Percentiles rank a stretch among this genome's conserved stretches.
Evolutionary conservation across 192 early-diverging fungal species (phyloP).

Genomic region (Pecoramyces ruminantium): DNA sequence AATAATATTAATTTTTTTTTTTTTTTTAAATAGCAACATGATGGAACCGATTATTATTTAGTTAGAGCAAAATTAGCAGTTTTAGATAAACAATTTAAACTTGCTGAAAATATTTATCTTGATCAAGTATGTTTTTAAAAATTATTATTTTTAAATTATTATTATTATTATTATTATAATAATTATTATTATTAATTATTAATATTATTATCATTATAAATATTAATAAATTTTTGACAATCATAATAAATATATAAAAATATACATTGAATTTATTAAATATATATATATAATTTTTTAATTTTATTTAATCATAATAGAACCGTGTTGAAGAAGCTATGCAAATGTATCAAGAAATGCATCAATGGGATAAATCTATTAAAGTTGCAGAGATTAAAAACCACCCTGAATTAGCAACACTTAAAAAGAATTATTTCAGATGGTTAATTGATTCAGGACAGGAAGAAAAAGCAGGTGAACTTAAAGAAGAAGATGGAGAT

Average conservation of each 20-base stretch:
- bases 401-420: constrained; percentile 34
- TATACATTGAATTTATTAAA: too few relatives aligned
- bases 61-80: constrained; percentile 30
- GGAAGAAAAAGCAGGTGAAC: constrained; percentile 35
- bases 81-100: constrained; percentile 41
- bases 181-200: too few relatives aligned
- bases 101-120: constrained; percentile 36
- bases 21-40: not conserved
- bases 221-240: too few relatives aligned
- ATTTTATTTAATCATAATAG: constrained; percentile 3
- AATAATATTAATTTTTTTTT: too few relatives aligned
- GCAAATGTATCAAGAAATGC: constrained; percentile 50
- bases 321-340: constrained; percentile 46
- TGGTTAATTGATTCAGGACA: constrained; percentile 47
- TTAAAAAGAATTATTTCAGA: constrained; percentile 42
- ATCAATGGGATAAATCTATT: constrained; percentile 48
- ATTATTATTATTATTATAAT: too few relatives aligned
- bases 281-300: too few relatives aligned
- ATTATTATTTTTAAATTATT: too few relatives aligned
- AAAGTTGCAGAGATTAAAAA: constrained; percentile 46
- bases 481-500: constrained; percentile 46
- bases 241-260: too few relatives aligned
- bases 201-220: too few relatives aligned
- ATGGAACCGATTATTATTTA: constrained; percentile 15
- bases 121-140: constrained; percentile 32